These are phyloP conservation scores for Microbotryomycetes sp. DNA, from an alignment of 1,284 basidiomycete genomes.

Conservation along the genomic window DNA sequence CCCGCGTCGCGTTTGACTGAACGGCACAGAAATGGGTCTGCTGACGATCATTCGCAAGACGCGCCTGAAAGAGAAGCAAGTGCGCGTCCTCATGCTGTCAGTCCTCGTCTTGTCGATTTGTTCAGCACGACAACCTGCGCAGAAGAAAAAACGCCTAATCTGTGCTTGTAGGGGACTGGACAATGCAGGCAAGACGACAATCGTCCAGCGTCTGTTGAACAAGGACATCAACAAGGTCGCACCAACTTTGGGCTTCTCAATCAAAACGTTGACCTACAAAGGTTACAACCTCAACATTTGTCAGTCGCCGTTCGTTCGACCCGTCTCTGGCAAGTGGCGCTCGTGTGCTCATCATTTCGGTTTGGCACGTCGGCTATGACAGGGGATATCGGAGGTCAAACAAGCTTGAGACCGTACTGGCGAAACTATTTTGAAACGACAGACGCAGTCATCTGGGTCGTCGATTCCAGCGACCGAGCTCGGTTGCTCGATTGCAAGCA, in stretches of 20 bases:
- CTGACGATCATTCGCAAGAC: slow-evolving; percentile 97
- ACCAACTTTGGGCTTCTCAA: slow-evolving; percentile 97
- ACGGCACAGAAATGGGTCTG: too few relatives aligned
- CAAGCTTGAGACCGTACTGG: slow-evolving; percentile 94
- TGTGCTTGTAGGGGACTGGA: slow-evolving; percentile 65
- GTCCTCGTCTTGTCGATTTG: slow-evolving; percentile 34
- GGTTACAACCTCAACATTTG: slow-evolving; percentile 90
- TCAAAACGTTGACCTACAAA: slow-evolving; percentile 86
- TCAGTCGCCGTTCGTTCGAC: slow-evolving; percentile 44
- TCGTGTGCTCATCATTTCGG: not conserved
- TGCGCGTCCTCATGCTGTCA: slow-evolving; percentile 91
- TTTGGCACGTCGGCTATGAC: too few relatives aligned
- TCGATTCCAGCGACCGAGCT: slow-evolving; percentile 85
- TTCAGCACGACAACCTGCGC: not conserved
- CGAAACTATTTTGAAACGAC: slow-evolving; percentile 99
- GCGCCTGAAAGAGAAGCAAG: slow-evolving; percentile 86
- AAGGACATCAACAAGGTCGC: slow-evolving; percentile 82
- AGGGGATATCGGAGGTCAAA: slow-evolving; percentile 98
- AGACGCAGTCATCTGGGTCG: slow-evolving; percentile 97
- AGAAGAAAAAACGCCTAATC: too few relatives aligned
- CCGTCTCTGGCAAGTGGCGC: not conserved
- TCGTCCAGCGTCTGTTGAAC: slow-evolving; percentile 84
- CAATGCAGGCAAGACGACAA: slow-evolving; percentile 98
- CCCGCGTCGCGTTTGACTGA: too few relatives aligned
- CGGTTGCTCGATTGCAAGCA: slow-evolving; percentile 81